Percentiles rank a stretch among this genome's conserved stretches.
phyloP scores from a whole-genome alignment of 1,284 basidiomycete species.

The Marasmius fiardii region DNA sequence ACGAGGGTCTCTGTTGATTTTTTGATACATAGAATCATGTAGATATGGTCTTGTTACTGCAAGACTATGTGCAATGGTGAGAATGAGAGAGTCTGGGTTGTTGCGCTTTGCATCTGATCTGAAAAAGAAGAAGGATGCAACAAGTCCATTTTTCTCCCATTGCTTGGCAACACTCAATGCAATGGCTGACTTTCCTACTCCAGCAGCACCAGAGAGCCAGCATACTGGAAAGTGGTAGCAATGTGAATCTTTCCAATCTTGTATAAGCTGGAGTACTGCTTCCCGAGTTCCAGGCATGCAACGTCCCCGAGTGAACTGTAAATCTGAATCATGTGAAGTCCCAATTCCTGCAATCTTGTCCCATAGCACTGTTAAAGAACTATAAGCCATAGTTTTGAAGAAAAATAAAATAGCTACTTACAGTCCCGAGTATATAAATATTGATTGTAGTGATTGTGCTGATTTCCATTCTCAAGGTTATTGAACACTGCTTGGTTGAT shows the following conservation, averaged over 20 bases:
- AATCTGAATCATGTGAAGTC: not conserved
- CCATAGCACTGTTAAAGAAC: no score
- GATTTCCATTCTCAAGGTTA: no score
- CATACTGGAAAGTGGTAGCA: conserved; percentile 4
- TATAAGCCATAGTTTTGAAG: no score
- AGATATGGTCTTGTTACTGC: not conserved
- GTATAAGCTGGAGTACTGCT: conserved; percentile 9
- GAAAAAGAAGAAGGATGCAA: conserved; percentile 19
- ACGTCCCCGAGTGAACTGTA: not conserved
- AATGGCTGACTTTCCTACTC: no score
- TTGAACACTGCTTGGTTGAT: no score
- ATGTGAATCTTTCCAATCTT: conserved; percentile 7
- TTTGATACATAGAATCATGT: not conserved
- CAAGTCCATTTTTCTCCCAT: not conserved
- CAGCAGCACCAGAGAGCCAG: conserved; percentile 17
- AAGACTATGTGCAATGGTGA: conserved; percentile 3
- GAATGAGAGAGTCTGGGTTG: not conserved
- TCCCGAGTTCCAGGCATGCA: conserved; percentile 15
- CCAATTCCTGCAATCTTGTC: not conserved
- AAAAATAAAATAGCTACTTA: no score
- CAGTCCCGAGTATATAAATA: no score
- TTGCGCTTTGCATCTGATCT: conserved; percentile 1
- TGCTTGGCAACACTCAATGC: conserved; percentile 14
- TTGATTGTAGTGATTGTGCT: no score
- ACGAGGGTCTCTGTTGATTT: not conserved